Evolutionary conservation across 2,329 filamentous ascomycete genomes (phyloP), one percentile per base, ranked within the genome.

Genomic region (Leptodontidium sp.): DNA sequence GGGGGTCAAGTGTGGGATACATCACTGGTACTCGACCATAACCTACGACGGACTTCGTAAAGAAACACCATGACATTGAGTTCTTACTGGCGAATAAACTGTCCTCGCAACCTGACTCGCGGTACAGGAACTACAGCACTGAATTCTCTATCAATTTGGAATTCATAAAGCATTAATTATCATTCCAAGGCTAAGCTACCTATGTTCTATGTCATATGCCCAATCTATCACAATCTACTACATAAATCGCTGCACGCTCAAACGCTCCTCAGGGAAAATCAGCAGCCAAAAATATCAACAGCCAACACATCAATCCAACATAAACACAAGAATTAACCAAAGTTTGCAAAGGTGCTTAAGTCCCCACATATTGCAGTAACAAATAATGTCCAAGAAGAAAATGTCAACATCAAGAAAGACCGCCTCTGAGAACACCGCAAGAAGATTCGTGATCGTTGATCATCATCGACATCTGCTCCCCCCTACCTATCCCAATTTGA

Each of bases 371-470:
- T 24, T 21, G 8, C 38, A 59, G 24, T 26, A 58, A 45, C 17
- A 43, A 43, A 47, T 26, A 45, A 55, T 24, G 24, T 35, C 38
- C 24, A 58, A n/a, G 26, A 65, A 35, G n/a, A 57, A 35, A 32
- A 11, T 29, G 21, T n/a, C 43, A 24, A 26, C 49, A 43, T n/a
- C 15, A 58, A 57, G n/a, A 58, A 47, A 57, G n/a, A 58, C 35
- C 50, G 32, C 49, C 49, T 65, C 9, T 58, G 52, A 58, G 40
- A 65, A 49, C 63, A 14, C 63, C 38, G 14, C 32, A 65, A 38
- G 59, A 40, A 67, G 49, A 67, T 67, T 67, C 65, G 59, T 67
- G 35, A 65, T 58, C 24, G 38, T 57, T 45, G 35, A 55, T 17
- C 61, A 64, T 55, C 49, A 55, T 45, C 35, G 21, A 57, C 35